These are phyloP conservation scores for Myriosclerotinia duriaeana DNA, from an alignment of 2,329 filamentous ascomycete genomes.

Conservation along the genomic window DNA sequence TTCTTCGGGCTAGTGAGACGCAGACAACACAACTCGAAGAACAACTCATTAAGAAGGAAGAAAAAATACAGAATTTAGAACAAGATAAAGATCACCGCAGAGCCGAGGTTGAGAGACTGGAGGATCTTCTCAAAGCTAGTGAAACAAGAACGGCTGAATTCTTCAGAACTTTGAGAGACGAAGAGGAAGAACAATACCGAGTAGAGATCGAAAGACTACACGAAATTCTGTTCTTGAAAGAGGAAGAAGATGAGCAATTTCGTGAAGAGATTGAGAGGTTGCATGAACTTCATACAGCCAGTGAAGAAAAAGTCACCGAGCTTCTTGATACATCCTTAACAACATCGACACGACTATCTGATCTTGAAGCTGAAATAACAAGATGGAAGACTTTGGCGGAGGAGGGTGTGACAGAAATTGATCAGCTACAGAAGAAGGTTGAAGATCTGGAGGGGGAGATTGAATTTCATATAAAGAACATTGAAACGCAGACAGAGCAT, in stretches of 20 bases:
- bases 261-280: constrained; percentile 6
- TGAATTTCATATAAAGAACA: neutral
- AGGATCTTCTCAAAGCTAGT: neutral
- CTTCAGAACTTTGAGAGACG: neutral
- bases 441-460: neutral
- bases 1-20: neutral
- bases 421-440: neutral
- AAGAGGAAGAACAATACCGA: constrained; percentile 6
- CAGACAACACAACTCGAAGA: constrained; percentile 10
- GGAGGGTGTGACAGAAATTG: neutral
- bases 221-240: neutral
- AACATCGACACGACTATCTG: constrained; percentile 1
- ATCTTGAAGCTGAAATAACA: constrained; percentile 7
- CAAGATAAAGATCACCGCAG: neutral
- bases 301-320: constrained; percentile 1
- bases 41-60: neutral
- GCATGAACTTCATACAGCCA: neutral
- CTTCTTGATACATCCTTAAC: neutral
- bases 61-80: neutral
- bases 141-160: neutral
- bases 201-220: constrained; percentile 3
- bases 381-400: neutral
- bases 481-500: neutral
- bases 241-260: constrained; percentile 2
- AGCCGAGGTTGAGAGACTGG: neutral